Evolutionary conservation across 495 filamentous ascomycete genomes (phyloP).

Genomic region (Xylaria curta): DNA sequence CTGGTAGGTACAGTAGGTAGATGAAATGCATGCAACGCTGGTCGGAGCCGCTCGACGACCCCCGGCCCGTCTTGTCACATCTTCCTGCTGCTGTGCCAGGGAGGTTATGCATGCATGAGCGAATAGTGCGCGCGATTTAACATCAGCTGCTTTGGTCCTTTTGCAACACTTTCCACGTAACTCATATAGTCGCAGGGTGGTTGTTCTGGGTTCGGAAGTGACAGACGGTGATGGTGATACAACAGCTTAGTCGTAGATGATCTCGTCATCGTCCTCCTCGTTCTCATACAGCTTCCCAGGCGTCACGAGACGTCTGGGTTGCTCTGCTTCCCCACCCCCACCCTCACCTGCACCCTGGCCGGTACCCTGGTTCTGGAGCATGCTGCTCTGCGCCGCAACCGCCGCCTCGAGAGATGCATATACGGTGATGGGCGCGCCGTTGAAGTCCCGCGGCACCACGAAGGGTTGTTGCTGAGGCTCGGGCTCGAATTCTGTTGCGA

Average conservation of each 20-base stretch:
- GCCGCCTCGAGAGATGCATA: constrained; percentile 41
- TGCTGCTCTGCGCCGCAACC: constrained; percentile 31
- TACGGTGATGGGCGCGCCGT: constrained; percentile 38
- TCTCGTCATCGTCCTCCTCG: constrained; percentile 46
- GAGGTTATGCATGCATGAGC: constrained; percentile 10
- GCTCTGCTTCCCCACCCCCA: constrained; percentile 2
- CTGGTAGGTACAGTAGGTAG: neutral
- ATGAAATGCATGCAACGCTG: neutral
- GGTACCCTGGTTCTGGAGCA: constrained; percentile 22
- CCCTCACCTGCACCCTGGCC: constrained; percentile 6
- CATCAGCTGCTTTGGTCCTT: neutral
- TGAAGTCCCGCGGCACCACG: constrained; percentile 35
- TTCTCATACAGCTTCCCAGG: constrained; percentile 45
- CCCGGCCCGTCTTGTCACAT: constrained; percentile 5
- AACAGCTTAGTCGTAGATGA: constrained; percentile 27
- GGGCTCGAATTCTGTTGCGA: constrained; percentile 33
- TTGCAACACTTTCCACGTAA: neutral
- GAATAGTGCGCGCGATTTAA: neutral
- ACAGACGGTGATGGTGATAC: neutral
- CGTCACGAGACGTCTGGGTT: constrained; percentile 36
- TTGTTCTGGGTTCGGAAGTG: neutral
- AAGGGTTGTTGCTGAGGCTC: constrained; percentile 28
- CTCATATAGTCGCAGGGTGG: neutral
- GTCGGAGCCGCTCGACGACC: neutral
- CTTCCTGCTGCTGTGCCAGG: neutral